Evolutionary conservation across 1,284 basidiomycete species (phyloP), one percentile per base, ranked within the genome.

Genomic region (Inonotus obliquus): DNA sequence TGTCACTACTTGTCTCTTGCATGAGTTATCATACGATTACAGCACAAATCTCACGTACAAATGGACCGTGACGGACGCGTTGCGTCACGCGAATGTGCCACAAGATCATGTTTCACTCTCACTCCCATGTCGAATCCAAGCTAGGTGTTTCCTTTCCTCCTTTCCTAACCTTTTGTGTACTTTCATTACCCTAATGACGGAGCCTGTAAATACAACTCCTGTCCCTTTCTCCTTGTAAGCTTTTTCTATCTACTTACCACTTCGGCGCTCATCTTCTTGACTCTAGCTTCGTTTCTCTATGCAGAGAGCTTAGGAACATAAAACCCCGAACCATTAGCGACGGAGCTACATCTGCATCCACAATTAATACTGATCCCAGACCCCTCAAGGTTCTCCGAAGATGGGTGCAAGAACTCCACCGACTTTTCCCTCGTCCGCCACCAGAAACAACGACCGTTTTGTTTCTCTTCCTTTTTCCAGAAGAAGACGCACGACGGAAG

Each of bases 381-480:
- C 74, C 77, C 45, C 76, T 77, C 23, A 67, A 78, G 7, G 62
- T 79, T 11, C 78, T 84, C 59, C 67, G 66, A 4, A 73, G 71
- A 58, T 89, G 86, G 86, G 67, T 80, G 10, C 62, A 68, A 1
- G 70, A 72, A 14, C 72, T 87, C 27, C 77, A 71, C 59, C 67
- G 61, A 21, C 66, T 71, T n/a, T 81, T 79, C 68, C 68, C 74
- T 1, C 79, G 81, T 17, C 70, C 84, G 17, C 81, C 82, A 1
- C 67, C 72, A 0, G 76, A 77, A 11, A 82, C 81, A 10, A 77
- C 80, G n/a, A 70, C 75, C 10, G 77, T 75, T 1, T 71, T 92
- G 35, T 86, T 94, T 68, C 82, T 85, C 1, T 71, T 94, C 2
- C 74, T 95, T n/a, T 94, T 94, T 69, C 92, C 93, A 0, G 85